These are phyloP conservation scores for Tolypocladium cylindrosporum DNA, from an alignment of 2,329 filamentous ascomycete genomes.

Conservation along the genomic window DNA sequence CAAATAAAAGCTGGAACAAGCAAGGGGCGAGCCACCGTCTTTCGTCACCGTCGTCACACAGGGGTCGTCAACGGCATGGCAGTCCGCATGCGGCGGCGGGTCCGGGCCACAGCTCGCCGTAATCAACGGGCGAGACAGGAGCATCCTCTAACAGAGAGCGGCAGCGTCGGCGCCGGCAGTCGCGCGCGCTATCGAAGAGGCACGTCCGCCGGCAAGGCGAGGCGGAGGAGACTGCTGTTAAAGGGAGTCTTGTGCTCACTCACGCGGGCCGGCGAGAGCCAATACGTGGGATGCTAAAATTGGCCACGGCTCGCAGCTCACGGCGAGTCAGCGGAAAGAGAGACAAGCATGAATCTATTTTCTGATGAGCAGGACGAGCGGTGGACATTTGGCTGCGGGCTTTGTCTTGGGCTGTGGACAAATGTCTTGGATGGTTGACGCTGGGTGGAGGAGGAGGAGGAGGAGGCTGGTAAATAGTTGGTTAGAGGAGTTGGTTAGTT, in stretches of 20 bases:
- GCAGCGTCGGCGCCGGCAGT: background rate
- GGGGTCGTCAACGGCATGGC: background rate
- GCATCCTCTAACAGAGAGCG: background rate
- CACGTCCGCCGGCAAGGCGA: background rate
- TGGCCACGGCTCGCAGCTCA: background rate
- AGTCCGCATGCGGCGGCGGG: background rate
- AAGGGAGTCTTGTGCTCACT: background rate
- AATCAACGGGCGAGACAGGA: slow-evolving; percentile 2
- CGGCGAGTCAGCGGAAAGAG: background rate
- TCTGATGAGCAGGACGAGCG: background rate
- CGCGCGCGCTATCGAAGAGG: background rate
- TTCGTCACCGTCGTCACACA: background rate
- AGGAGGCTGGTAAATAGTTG: background rate
- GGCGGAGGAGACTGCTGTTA: slow-evolving; percentile 1
- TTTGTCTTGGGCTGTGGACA: background rate
- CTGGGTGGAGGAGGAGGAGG: background rate
- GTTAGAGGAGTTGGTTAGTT: background rate
- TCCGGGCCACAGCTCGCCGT: background rate
- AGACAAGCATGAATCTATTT: background rate
- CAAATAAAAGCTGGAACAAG: background rate
- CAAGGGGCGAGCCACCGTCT: background rate
- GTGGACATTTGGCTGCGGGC: background rate
- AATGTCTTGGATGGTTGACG: background rate
- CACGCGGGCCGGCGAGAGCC: too few species aligned
- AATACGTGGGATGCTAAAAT: background rate